Evolutionary conservation across 257 asterid genomes (phyloP), one percentile per base, ranked within the genome.

Genomic region (Jaltomata sinuosa): DNA sequence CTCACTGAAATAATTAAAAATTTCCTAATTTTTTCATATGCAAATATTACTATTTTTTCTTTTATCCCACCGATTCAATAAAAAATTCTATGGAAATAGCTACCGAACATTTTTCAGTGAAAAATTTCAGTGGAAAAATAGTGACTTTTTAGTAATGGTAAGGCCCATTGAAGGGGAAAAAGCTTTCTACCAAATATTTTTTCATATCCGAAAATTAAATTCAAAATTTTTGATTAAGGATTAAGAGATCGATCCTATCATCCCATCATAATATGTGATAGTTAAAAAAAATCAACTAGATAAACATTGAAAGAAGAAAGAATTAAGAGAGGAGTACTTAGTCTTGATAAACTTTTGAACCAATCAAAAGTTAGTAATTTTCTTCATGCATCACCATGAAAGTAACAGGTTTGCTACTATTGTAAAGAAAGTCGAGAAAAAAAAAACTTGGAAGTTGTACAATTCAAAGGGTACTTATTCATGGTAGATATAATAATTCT

Each of bases 141-240:
- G n/a, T n/a, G n/a, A n/a, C n/a, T n/a, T n/a, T n/a, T n/a, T n/a
- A n/a, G n/a, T n/a, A n/a, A n/a, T n/a, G n/a, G n/a, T 32, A 65
- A 64, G 0, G 8, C 2, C 0, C 18, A 0, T 64, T 64, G 6
- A 31, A 31, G 0, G 6, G 22, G 7, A 4, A 29, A 65, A 65
- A 2, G 0, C 7, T 67, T 0, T 1, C 8, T 67, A 67, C 0
- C 0, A 31, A 0, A 0, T 0, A 2, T 67, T 32, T 4, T 67
- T 32, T 18, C 0, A 9, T 18, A 9, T n/a, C 0, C 18, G 19
- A 19, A 68, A 19, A 0, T 34, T 1, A 0, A 32, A 31, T 3
- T 15, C 0, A 0, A 65, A 5, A 65, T 14, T 3, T 65, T 0
- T 16, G 4, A 1, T 31, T 6, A 64, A 7, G 12, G 5, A 0